Percentiles rank a stretch among this genome's conserved stretches.
These are phyloP conservation scores for Lodderomyces theae DNA, from an alignment of 1,139 yeast species.

Conservation along the genomic window DNA sequence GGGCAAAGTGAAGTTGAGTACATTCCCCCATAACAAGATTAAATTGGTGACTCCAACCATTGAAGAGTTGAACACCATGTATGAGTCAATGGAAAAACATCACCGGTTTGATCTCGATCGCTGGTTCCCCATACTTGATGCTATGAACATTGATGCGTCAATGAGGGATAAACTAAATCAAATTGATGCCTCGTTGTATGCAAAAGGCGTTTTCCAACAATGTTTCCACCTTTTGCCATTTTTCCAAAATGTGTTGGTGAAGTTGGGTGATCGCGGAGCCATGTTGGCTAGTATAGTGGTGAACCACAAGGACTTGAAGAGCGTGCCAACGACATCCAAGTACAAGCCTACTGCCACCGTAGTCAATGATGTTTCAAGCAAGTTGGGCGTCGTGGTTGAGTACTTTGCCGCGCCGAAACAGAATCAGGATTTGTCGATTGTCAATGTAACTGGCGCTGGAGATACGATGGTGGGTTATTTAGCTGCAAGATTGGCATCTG, in stretches of 20 bases:
- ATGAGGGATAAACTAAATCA: conserved; percentile 33
- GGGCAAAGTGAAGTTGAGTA: conserved; percentile 23
- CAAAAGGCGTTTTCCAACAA: conserved; percentile 63
- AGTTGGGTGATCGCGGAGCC: conserved; percentile 68
- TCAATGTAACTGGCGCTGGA: conserved; percentile 70
- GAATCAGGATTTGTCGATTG: conserved; percentile 29
- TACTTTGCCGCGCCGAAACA: conserved; percentile 54
- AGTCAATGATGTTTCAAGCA: conserved; percentile 14
- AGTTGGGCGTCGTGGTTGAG: conserved; percentile 49
- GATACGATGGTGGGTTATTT: conserved; percentile 65
- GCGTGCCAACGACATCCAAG: conserved; percentile 37
- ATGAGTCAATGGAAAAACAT: conserved; percentile 42
- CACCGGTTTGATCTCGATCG: conserved; percentile 43
- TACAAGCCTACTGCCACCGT: conserved; percentile 25
- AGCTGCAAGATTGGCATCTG: conserved; percentile 18
- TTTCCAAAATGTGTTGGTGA: conserved; percentile 64
- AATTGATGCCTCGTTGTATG: conserved; percentile 12
- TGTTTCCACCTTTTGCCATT: conserved; percentile 70
- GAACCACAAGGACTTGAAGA: conserved; percentile 28
- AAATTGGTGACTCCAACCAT: conserved; percentile 66
- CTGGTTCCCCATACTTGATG: conserved; percentile 77
- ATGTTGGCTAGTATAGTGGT: conserved; percentile 37
- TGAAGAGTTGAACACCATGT: conserved; percentile 56
- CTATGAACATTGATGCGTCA: conserved; percentile 49
- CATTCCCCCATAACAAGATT: conserved; percentile 33